phyloP scores from a whole-genome alignment of 495 filamentous ascomycete genomes.

The Talaromyces proteolyticus region DNA sequence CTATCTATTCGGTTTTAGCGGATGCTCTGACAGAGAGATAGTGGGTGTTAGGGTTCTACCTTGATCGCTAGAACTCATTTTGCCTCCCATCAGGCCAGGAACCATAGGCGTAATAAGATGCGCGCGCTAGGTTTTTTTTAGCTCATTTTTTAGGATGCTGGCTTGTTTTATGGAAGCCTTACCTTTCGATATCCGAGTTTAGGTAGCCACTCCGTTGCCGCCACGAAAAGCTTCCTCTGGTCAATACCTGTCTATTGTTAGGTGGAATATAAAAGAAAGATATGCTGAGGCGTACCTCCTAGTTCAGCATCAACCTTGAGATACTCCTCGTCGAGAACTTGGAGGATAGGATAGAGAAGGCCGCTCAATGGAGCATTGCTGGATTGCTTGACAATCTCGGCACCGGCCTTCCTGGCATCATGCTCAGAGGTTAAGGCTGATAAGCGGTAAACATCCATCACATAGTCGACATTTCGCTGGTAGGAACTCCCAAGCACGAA shows the following conservation, averaged over 20 bases:
- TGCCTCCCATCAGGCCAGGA: conserved; percentile 74
- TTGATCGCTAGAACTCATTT: conserved; percentile 61
- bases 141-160: conserved; percentile 5
- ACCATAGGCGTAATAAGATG: conserved; percentile 93
- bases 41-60: too few species aligned
- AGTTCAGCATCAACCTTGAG: conserved; percentile 78
- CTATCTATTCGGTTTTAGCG: conserved; percentile 15
- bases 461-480: conserved; percentile 47
- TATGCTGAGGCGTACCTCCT: conserved; percentile 22
- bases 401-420: conserved; percentile 77
- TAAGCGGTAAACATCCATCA: conserved; percentile 35
- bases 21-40: conserved; percentile 8
- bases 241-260: conserved; percentile 44
- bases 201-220: conserved; percentile 52
- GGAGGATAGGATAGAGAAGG: conserved; percentile 76
- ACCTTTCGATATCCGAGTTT: conserved; percentile 45
- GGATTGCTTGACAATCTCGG: conserved; percentile 90
- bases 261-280: background rate
- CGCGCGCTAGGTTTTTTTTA: conserved; percentile 44
- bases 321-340: conserved; percentile 88
- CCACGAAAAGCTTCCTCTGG: conserved; percentile 87
- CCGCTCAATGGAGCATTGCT: conserved; percentile 68
- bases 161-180: background rate
- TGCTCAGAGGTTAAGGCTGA: conserved; percentile 51
- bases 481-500: conserved; percentile 84